These are phyloP conservation scores for Pseudogymnoascus sp. DNA, from an alignment of 2,329 filamentous ascomycete species.

Conservation along the genomic window DNA sequence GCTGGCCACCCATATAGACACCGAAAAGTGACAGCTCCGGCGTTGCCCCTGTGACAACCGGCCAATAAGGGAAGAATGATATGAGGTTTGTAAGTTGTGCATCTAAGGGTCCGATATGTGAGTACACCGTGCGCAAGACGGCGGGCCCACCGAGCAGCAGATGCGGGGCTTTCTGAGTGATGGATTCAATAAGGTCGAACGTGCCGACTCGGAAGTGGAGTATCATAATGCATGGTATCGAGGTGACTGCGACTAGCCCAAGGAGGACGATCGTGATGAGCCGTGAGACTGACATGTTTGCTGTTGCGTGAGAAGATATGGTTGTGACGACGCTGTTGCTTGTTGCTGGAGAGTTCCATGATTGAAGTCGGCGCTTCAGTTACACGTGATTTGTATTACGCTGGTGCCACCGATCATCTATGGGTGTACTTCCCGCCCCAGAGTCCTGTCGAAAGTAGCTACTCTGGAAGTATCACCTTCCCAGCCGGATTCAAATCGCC, in stretches of 20 bases:
- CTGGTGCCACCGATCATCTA: not conserved
- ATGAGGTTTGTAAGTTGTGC: slow-evolving; percentile 18
- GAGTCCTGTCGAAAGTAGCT: not conserved
- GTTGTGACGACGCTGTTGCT: too few species aligned
- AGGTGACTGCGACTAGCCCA: not conserved
- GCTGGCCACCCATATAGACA: slow-evolving; percentile 21
- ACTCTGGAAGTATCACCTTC: not conserved
- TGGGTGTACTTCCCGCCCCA: not conserved
- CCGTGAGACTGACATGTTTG: not conserved
- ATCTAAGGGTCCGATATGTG: slow-evolving; percentile 16
- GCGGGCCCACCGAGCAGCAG: not conserved
- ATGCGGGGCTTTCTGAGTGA: not conserved
- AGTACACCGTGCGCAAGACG: not conserved
- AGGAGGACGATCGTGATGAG: not conserved
- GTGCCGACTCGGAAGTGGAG: not conserved
- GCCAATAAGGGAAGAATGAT: slow-evolving; percentile 23
- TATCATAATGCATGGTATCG: not conserved
- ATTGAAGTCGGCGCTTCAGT: not conserved
- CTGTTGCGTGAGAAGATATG: not conserved
- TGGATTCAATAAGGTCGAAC: not conserved
- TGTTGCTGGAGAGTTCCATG: not conserved
- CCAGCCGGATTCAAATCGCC: not conserved
- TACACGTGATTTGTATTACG: not conserved
- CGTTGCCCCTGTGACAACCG: slow-evolving; percentile 15
- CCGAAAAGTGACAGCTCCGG: slow-evolving; percentile 17